Base-by-base conservation (phyloP, 768 basidiomycete species). In the Megacollybia marginata region DNA sequence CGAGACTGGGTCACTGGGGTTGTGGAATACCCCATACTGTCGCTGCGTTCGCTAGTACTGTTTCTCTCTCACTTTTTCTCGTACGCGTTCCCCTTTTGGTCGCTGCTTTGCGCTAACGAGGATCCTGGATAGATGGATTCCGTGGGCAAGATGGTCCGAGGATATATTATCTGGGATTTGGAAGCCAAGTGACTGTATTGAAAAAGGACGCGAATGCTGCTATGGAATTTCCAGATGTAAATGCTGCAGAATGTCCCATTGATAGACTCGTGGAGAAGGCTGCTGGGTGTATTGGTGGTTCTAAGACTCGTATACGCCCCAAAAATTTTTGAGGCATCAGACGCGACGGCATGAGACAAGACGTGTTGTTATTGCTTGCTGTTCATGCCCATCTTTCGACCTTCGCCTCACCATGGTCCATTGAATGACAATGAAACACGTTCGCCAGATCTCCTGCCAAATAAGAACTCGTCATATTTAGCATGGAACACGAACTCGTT, bases 141-240 rank as follows among this genome's bases (percentile, higher is more conserved):
- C 2, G 72, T 71, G 4, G 87, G 5, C 83, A 75, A 23, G 83
- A 88, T 7, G 54, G 66, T 15, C 78, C 85, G 3, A 69, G 85
- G 20, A 64, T 92, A 34, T 93, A 85, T 60, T 93, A 83, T 58
- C 59, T 92, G 40, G 90, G 90, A 16, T 93, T 93, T 72, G 86
- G 82, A 62, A 91, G 90, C 38, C 85, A 89, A 54, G 69, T 73
- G 44, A 69, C 73, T 48, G 70, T 72, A 15, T 62, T 65, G 15
- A 72, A 74, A 55, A 81, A 76, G 54, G 83, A 86, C 48, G 75
- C 68, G n/a, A 74, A 74, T 33, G 76, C 74, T 44, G 81, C 78
- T 61, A 71, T 85, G 45, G 85, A 82, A 58, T 78, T 94, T 13
- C 86, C 85, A 1, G 87, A 91, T n/a, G 83, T 83, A 4, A 78